Base-by-base conservation (phyloP, 2,329 filamentous ascomycete genomes). In the Anthostomella pinea region DNA sequence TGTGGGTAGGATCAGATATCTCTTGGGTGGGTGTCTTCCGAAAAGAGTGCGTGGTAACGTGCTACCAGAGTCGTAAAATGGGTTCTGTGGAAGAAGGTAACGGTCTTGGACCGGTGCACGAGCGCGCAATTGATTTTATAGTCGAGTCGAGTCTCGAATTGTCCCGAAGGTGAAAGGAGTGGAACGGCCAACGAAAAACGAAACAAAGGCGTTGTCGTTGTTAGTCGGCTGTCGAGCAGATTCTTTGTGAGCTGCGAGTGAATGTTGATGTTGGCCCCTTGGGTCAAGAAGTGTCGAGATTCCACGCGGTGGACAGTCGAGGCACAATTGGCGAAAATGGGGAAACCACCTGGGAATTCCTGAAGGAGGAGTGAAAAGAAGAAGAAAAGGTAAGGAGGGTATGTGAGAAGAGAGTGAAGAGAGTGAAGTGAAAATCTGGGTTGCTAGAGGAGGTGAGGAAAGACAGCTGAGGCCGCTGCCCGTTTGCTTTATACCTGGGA, bases 271-370 rank as follows among this genome's bases (percentile, higher is more conserved):
- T 30, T 24, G 33, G n/a, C n/a, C n/a, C n/a, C n/a, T n/a, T n/a
- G n/a, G n/a, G n/a, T n/a, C n/a, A n/a, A n/a, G n/a, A n/a, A n/a
- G n/a, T n/a, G n/a, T n/a, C n/a, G n/a, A 41, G 39, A 39, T 46
- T 32, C 35, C 37, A 36, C 37, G 30, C 13, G 27, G 28, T 36
- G 37, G 43, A 49, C 39, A 37, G 39, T 39, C 17, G 21, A 25
- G 27, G 42, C 42, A 44, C 45, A 33, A 39, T 38, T 48, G 38
- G 40, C 43, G 28, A 47, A 35, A 39, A 29, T 26, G 42, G 39
- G 46, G 42, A 52, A 44, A 43, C 46, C 46, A 35, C 49, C 46
- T 28, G 49, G 49, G 46, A 48, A 18, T 46, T 49, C 46, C 42
- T 38, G 37, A 43, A 34, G 37, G 27, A 40, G 19, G 39, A 45